Conservation (phyloP, 2,329 filamentous ascomycete species). For the Tympanopsis confertula region DNA sequence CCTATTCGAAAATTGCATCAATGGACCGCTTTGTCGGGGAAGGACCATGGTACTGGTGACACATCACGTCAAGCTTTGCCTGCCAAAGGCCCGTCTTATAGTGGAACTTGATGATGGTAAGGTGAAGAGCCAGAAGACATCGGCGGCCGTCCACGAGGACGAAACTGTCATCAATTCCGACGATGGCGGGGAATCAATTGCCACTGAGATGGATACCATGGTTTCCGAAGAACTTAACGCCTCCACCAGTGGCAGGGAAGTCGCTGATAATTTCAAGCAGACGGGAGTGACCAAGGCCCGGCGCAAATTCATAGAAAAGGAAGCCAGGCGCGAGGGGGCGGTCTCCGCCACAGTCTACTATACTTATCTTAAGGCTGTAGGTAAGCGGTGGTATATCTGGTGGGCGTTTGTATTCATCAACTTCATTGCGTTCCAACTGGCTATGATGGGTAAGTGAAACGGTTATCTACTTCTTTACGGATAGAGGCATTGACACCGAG, state of each 20-base stretch:
- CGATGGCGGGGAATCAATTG: too few relatives aligned
- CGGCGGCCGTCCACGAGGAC: conserved; percentile 15
- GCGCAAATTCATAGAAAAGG: conserved; percentile 43
- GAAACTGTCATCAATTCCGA: conserved; percentile 14
- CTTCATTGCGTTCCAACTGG: conserved; percentile 24
- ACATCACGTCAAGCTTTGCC: conserved; percentile 41
- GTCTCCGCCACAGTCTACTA: conserved; percentile 35
- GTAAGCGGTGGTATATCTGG: conserved; percentile 20
- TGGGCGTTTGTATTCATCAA: conserved; percentile 25
- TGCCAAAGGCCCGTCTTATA: conserved; percentile 38
- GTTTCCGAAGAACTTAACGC: too few relatives aligned
- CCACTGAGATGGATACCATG: too few relatives aligned
- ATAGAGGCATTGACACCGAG: too few relatives aligned
- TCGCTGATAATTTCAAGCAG: conserved; percentile 12
- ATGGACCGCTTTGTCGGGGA: conserved; percentile 35
- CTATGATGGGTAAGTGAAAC: not conserved
- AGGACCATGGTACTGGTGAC: conserved; percentile 47
- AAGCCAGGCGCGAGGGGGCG: conserved; percentile 36
- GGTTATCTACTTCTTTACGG: too few relatives aligned
- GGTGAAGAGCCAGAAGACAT: conserved; percentile 11
- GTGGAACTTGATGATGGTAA: conserved; percentile 38
- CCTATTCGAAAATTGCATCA: conserved; percentile 42
- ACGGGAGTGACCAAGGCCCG: conserved; percentile 18
- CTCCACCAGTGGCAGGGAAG: conserved; percentile 11
- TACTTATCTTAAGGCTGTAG: conserved; percentile 34